These are phyloP conservation scores for Mycena olivaceomarginata DNA, from an alignment of 768 basidiomycete species.

Conservation along the genomic window DNA sequence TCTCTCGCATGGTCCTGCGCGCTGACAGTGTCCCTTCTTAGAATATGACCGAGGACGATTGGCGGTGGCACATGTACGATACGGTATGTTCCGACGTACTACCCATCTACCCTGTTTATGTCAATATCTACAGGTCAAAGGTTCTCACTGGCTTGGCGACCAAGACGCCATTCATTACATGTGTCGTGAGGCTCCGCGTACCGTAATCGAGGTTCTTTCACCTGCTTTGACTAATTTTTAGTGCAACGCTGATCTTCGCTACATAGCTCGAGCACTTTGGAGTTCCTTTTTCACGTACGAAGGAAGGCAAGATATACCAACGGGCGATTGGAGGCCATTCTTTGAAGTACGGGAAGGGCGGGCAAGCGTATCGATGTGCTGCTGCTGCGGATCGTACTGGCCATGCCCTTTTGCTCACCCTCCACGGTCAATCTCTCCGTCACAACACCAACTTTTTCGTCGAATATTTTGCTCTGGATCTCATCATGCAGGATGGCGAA, in stretches of 20 bases:
- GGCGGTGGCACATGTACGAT: constrained; percentile 99
- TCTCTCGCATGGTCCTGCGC: constrained; percentile 21
- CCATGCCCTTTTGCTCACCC: constrained; percentile 98
- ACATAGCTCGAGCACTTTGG: constrained; percentile 97
- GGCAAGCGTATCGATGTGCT: constrained; percentile 99
- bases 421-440: constrained; percentile 98
- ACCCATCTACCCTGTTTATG: constrained; percentile 10
- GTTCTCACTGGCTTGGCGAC: constrained; percentile 99
- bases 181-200: constrained; percentile 97
- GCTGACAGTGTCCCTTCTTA: constrained; percentile 52
- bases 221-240: neutral
- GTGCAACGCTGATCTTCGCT: constrained; percentile 16
- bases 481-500: constrained; percentile 99
- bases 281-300: constrained; percentile 98
- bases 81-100: constrained; percentile 72
- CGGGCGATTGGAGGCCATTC: constrained; percentile 99
- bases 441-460: constrained; percentile 99
- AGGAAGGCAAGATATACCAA: constrained; percentile 99
- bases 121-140: constrained; percentile 86
- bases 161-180: constrained; percentile 99
- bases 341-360: constrained; percentile 97
- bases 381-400: constrained; percentile 99
- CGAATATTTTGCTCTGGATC: constrained; percentile 99
- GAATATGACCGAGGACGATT: constrained; percentile 99
- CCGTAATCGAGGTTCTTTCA: constrained; percentile 88